Base-by-base conservation (phyloP, 345 rosid genomes). In the Trapa incisa region DNA sequence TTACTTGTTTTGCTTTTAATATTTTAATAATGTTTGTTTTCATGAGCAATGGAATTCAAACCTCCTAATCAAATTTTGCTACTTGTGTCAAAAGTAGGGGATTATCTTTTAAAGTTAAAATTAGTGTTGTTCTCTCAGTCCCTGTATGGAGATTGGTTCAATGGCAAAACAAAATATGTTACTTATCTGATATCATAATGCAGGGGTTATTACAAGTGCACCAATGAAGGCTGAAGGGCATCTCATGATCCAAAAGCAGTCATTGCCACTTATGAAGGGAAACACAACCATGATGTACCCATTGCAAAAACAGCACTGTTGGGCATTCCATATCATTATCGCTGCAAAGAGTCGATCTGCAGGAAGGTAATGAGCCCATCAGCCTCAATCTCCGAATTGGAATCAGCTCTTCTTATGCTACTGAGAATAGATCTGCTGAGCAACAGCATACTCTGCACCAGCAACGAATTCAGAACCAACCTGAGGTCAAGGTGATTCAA, bases 181-280 rank as follows among this genome's bases (percentile, higher is more conserved):
- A 50, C 47, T 22, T 35, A 53, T 62, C 29, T 65, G 69, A 47
- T 56, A 6, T 10, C n/a, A 32, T 62, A 37, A 17, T 80, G 75
- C 82, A 94, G 99, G 96, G 91, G 97, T 75, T 94, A 91, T 73
- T 94, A 94, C 82, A 91, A 91, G 82, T 94, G 99, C 85, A 94
- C 99, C 63, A 82, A 89, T 78, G 85, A 83, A 22, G 90, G 93
- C 68, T 94, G 99, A 84, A 86, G 99, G 75, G 99, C 99, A 76
- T 91, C 97, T 29, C 43, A 41, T 41, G 43, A 41, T 8, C 43
- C 43, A 41, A 41, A 41, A 8, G 43, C 43, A 41, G 43, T 41
- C 2, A 41, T 41, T 8, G 7, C 43, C 43, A 41, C 43, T 41
- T 41, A 41, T 41, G 43, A 41, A 41, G 43, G 43, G 43, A 41